Evolutionary conservation across 140 eudicot genomes (phyloP), one percentile per base, ranked within the genome.

Genomic region (Stevia rebaudiana): DNA sequence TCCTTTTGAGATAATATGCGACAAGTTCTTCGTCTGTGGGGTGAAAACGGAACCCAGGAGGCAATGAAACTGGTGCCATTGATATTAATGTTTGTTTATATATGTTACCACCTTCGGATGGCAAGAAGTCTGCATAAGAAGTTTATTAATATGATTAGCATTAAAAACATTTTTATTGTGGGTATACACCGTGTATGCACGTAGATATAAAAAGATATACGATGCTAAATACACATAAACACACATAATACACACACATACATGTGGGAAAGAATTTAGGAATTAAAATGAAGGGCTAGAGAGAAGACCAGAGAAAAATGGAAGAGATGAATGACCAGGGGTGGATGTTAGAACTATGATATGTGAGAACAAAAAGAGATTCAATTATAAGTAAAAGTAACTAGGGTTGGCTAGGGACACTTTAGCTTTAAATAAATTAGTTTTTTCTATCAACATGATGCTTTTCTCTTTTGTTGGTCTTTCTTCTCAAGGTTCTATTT

Each of bases 51-150:
- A 92, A 92, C 8, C 98, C 98, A 3, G 98, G 98, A 36, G 98
- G 98, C 92, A 92, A 79, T 67, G 98, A 88, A 83, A 92, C 95
- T 15, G 98, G 98, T 44, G 98, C 87, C 98, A 92, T 92, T 69
- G 36, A 35, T 36, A 15, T n/a, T 2, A 21, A 41, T 58, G 12
- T 50, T 33, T 15, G 33, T 43, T n/a, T 64, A 28, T 28, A 28
- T 28, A 28, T 28, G 33, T 28, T 28, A 28, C 4, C 33, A 28
- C 3, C 33, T 28, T 28, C 4, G 4, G 2, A 28, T 28, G 59
- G 37, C 36, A 52, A 43, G 66, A 17, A 43, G 63, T 43, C 84
- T 80, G 81, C 78, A 68, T 37, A 55, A 56, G 43, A 35, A 70
- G 63, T 46, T 61, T 56, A 25, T 18, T 48, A 47, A 19, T 19